Percentiles rank a stretch among this genome's conserved stretches.
Conservation (phyloP, 2,329 filamentous ascomycete species). For the Sporothrix humicola region DNA sequence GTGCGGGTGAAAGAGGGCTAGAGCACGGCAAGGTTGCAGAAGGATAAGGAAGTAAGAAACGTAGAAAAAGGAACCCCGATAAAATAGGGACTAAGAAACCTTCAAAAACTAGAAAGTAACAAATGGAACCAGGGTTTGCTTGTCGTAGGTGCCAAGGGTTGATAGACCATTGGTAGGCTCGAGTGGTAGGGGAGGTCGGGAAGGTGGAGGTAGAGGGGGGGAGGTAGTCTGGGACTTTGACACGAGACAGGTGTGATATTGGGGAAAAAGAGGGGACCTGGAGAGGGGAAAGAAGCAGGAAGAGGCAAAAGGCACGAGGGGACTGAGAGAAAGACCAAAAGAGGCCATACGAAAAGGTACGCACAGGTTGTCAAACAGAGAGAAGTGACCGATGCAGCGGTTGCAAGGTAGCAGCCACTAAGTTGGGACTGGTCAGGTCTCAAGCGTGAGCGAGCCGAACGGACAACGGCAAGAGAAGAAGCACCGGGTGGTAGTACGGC, state of each 20-base stretch:
- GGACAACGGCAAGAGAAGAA: constrained; percentile 27
- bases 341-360: neutral
- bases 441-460: constrained; percentile 14
- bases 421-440: constrained; percentile 13
- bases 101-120: constrained; percentile 24
- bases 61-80: neutral
- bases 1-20: constrained; percentile 21
- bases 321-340: neutral
- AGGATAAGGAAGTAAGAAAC: constrained; percentile 27
- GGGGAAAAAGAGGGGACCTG: constrained; percentile 11
- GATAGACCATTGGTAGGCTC: neutral
- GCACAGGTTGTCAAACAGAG: constrained; percentile 17
- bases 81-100: constrained; percentile 9
- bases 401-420: constrained; percentile 32
- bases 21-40: constrained; percentile 35
- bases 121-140: constrained; percentile 28
- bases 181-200: neutral
- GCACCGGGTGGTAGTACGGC: constrained; percentile 32
- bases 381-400: constrained; percentile 26
- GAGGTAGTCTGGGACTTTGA: constrained; percentile 16
- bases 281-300: neutral
- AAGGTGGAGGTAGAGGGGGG: neutral
- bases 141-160: constrained; percentile 13
- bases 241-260: constrained; percentile 30
- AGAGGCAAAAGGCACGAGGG: constrained; percentile 1